A percentile compares a stretch with the other conserved stretches of the same genome.
Conservation (phyloP, 306 rosid genomes). For the Spatholobus suberectus region DNA sequence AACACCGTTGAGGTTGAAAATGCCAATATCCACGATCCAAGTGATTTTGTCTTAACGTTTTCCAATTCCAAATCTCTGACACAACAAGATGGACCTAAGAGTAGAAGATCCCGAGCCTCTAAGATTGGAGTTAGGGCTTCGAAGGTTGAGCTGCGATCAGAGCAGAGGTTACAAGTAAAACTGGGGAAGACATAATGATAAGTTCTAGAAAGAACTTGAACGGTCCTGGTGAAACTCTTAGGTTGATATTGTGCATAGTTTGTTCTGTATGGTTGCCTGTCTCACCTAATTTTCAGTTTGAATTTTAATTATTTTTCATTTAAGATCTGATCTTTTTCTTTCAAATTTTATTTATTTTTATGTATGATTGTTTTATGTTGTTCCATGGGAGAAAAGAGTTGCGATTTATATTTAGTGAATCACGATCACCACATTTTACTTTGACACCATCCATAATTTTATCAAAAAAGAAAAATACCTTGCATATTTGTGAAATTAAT, state of each 20-base stretch:
- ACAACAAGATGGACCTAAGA: slow-evolving; percentile 12
- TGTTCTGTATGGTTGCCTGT: too few species aligned
- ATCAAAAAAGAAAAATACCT: background rate
- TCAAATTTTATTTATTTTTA: too few species aligned
- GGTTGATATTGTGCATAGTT: too few species aligned
- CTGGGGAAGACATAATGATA: too few species aligned
- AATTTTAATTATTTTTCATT: too few species aligned
- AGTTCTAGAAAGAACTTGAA: too few species aligned
- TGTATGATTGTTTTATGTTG: too few species aligned
- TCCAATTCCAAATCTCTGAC: slow-evolving; percentile 42
- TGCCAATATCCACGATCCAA: slow-evolving; percentile 10
- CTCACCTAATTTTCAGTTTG: too few species aligned
- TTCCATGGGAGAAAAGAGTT: too few species aligned
- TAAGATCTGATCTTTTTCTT: too few species aligned
- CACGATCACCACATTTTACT: background rate
- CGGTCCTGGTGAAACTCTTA: too few species aligned
- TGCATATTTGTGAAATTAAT: background rate
- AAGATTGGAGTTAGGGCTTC: slow-evolving; percentile 36
- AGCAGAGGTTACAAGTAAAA: too few species aligned
- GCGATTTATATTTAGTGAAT: slow-evolving; percentile 5
- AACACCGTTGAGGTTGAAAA: background rate
- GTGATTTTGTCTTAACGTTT: slow-evolving; percentile 56
- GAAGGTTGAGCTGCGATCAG: slow-evolving; percentile 32
- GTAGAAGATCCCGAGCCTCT: slow-evolving; percentile 28
- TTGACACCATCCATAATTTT: background rate